Percentiles rank a stretch among this genome's conserved stretches.
These are phyloP conservation scores for Exophiala xenobiotica DNA, from an alignment of 2,329 filamentous ascomycete species.

Conservation along the genomic window DNA sequence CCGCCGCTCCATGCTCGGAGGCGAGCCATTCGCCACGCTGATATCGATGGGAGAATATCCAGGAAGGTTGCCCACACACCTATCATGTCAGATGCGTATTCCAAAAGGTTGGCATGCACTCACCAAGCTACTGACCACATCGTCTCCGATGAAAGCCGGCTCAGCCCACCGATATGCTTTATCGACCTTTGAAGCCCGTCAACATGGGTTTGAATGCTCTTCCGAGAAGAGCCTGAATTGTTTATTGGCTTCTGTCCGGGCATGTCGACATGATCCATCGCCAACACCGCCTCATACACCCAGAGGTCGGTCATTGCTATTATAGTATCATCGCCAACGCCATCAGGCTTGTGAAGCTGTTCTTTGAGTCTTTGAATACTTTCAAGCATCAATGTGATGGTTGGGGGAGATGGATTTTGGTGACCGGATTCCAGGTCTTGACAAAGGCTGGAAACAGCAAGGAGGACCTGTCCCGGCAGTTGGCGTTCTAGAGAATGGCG, in stretches of 20 bases:
- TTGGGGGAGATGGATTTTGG: constrained; percentile 3
- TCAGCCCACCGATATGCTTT: constrained; percentile 6
- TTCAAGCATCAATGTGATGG: constrained; percentile 8
- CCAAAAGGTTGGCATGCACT: neutral
- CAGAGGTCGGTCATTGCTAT: constrained; percentile 11
- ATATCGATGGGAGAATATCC: constrained; percentile 15
- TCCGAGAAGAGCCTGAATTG: neutral
- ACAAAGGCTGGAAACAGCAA: constrained; percentile 11
- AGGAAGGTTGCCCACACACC: constrained; percentile 14
- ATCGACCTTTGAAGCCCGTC: constrained; percentile 12
- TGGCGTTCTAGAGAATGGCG: constrained; percentile 4
- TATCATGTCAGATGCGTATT: neutral
- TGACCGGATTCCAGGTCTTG: constrained; percentile 10
- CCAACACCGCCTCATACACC: constrained; percentile 13
- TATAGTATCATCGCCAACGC: constrained; percentile 8
- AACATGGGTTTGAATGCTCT: constrained; percentile 14
- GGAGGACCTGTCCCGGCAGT: constrained; percentile 7
- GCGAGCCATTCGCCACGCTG: constrained; percentile 1
- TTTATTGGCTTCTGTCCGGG: neutral
- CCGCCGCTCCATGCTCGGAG: neutral
- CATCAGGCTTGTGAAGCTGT: constrained; percentile 5
- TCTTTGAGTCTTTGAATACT: constrained; percentile 13
- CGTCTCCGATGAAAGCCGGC: constrained; percentile 7
- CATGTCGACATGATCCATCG: constrained; percentile 1
- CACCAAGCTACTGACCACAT: constrained; percentile 15